Conservation (phyloP, 805 yeast genomes). For the Candida multigemmis region DNA sequence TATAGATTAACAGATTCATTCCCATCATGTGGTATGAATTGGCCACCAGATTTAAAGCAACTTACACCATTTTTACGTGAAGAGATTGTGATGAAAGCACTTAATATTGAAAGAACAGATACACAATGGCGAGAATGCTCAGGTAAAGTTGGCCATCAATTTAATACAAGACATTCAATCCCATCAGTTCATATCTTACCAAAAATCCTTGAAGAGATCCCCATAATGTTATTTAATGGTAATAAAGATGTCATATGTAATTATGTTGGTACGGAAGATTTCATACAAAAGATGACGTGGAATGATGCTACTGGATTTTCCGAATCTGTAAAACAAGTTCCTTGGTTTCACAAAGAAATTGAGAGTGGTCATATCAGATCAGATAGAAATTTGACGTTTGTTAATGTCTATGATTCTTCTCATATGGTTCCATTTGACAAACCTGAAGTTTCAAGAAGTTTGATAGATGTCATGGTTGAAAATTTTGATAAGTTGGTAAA, state of each 20-base stretch:
- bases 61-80: slow-evolving; percentile 44
- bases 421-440: slow-evolving; percentile 93
- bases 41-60: slow-evolving; percentile 63
- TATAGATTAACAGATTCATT: slow-evolving; percentile 57
- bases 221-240: slow-evolving; percentile 75
- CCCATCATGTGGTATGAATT: slow-evolving; percentile 86
- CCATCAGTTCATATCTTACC: slow-evolving; percentile 69
- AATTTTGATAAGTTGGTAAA: slow-evolving; percentile 15
- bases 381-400: slow-evolving; percentile 70
- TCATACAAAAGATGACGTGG: slow-evolving; percentile 59
- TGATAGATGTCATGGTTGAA: slow-evolving; percentile 45
- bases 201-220: slow-evolving; percentile 44
- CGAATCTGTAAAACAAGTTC: slow-evolving; percentile 21
- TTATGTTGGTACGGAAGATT: slow-evolving; percentile 59
- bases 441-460: slow-evolving; percentile 59
- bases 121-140: slow-evolving; percentile 76
- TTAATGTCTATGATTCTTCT: slow-evolving; percentile 65
- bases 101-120: slow-evolving; percentile 35
- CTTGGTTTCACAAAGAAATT: slow-evolving; percentile 33
- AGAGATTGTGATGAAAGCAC: slow-evolving; percentile 35
- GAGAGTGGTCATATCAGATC: slow-evolving; percentile 32
- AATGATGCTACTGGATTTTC: slow-evolving; percentile 47
- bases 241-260: slow-evolving; percentile 87
- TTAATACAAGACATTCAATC: slow-evolving; percentile 42
- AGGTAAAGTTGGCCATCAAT: slow-evolving; percentile 40